Base-by-base conservation (phyloP, 1,284 basidiomycete genomes). In the Meripilus lineatus region DNA sequence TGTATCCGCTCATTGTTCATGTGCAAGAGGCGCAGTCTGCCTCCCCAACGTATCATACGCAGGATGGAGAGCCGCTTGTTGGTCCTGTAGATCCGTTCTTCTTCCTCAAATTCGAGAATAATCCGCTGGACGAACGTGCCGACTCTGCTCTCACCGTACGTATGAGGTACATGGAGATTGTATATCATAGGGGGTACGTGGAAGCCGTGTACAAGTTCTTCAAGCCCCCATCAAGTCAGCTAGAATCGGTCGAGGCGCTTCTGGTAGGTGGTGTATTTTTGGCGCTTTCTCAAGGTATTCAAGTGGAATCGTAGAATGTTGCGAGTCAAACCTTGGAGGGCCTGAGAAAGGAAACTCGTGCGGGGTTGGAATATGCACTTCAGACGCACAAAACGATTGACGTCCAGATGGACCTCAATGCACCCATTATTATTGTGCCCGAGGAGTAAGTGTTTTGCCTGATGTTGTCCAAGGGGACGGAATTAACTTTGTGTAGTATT, bases 131-230 rank as follows among this genome's bases (percentile, higher is more conserved):
- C 63, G 84, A 88, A 42, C 82, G 92, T 35, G 94, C 97, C 26
- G 95, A 99, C 63, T 96, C 80, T 57, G 93, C 88, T 0, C 69
- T 99, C 44, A 89, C 87, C 5, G 80, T 97, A 43, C 84, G 84
- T 47, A 92, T 99, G 88, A 81, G 93, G 5, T 92, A 95, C 57
- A 89, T 97, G 83, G 95, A 99, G 66, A 91, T 99, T 54, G 90
- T 99, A 45, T 99, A 99, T 59, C 93, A 99, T 62, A 82, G 77
- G 56, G 89, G 90, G 26, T 99, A 97, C 62, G 77, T 99, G 32
- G 95, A 99, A 69, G 89, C 89, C 2, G 80, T 99, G 30, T 86
- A 90, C 52, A 79, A 76, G 49, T 99, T 99, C 71, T 89, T 99
- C 70, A 91, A 86, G 61, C 96, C 96, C 2, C 94, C 96, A 1